These are phyloP conservation scores for Babesia ovis DNA, from an alignment of 169 alveolate genomes.

Conservation along the genomic window DNA sequence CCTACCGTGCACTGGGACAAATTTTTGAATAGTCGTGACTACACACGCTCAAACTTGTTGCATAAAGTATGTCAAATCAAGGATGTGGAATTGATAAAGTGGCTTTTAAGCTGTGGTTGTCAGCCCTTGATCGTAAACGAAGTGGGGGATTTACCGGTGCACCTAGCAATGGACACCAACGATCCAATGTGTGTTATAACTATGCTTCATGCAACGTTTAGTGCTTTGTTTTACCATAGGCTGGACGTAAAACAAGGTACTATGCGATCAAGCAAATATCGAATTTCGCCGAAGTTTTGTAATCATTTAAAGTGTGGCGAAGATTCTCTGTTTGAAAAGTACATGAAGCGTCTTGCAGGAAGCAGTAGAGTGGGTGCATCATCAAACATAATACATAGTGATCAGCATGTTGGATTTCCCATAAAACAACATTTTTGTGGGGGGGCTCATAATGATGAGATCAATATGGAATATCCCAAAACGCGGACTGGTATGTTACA, in stretches of 20 bases:
- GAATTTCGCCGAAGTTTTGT: not conserved
- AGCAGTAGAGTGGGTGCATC: not conserved
- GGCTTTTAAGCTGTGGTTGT: slow-evolving; percentile 45
- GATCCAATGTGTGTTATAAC: slow-evolving; percentile 58
- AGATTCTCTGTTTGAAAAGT: not conserved
- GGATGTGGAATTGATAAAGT: slow-evolving; percentile 27
- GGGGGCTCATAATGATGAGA: not conserved
- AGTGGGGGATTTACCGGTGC: slow-evolving; percentile 69
- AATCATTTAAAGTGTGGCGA: not conserved
- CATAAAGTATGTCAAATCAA: slow-evolving; percentile 55
- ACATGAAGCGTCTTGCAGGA: slow-evolving; percentile 2
- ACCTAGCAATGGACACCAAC: slow-evolving; percentile 50
- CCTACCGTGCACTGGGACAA: slow-evolving; percentile 49
- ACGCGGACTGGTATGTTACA: not conserved
- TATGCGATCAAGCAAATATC: not conserved
- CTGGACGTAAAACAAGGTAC: not conserved
- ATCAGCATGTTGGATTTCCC: not conserved
- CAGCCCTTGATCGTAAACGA: slow-evolving; percentile 63
- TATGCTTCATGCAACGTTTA: slow-evolving; percentile 47
- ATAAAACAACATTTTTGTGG: not conserved
- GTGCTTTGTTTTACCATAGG: slow-evolving; percentile 26
- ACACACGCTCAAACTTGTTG: slow-evolving; percentile 51
- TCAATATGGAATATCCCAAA: not conserved
- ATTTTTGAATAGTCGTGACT: slow-evolving; percentile 49
- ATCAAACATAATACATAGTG: not conserved